Base-by-base conservation (phyloP, 371 early-diverging fungal species). In the Mucor indicus region DNA sequence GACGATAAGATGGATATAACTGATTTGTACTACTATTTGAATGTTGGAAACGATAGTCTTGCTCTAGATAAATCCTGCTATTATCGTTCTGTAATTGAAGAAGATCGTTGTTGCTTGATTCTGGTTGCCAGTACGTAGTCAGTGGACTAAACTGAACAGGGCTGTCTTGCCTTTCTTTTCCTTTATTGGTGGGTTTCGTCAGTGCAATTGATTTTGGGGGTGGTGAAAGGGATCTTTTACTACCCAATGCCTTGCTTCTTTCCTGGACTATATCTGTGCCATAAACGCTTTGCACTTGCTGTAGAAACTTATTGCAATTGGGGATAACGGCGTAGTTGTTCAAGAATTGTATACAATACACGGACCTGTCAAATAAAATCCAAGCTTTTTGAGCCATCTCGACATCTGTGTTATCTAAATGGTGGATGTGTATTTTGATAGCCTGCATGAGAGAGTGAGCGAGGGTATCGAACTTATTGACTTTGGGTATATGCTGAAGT, bases 281-380 rank as follows among this genome's bases (percentile, higher is more conserved):
- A 17, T 62, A 57, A 0, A 62, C 37, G 10, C 35, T 39, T 41
- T 57, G 57, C 8, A 69, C 54, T 33, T 69, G 66, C 27, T 69
- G 70, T 22, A 69, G 44, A 32, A 69, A 69, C 23, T 66, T 69
- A 15, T 48, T 44, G 10, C 63, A 57, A 29, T 69, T 69, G 7
- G 70, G 70, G 23, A 69, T 69, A 21, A 52, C 46, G 0, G 63
- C 67, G 35, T 62, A 60, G 6, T 45, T 42, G 15, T 52, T 54
- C 12, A 69, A 27, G 12, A 45, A 44, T 32, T 69, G 66, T 25
- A 69, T 44, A 16, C 55, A 40, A 42, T 49, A 45, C 12, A 69
- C 50, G 12, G 54, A 60, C 10, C 64, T 50, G 33, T 69, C 66
- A 48, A 63, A 69, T 39, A 69, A 37, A 15, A 49, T 20, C 70